These are phyloP conservation scores for Bifiguratus adelaidae DNA, from an alignment of 192 early-diverging fungal genomes.

Conservation along the genomic window DNA sequence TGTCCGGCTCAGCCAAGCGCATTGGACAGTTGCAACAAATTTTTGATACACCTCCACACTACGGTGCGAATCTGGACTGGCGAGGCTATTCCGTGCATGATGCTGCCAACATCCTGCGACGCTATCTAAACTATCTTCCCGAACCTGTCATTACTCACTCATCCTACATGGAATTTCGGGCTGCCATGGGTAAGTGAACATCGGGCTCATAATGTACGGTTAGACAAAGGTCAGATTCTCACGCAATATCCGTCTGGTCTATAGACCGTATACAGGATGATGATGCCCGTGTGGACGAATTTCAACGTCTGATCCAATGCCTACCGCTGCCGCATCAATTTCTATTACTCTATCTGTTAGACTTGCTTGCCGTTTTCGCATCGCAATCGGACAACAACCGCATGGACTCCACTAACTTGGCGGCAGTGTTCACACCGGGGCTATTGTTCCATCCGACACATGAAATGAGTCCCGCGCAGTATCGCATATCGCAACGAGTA, in stretches of 20 bases:
- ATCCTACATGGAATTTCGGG: slow-evolving; percentile 52
- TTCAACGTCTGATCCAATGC: slow-evolving; percentile 42
- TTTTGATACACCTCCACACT: slow-evolving; percentile 50
- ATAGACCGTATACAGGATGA: slow-evolving; percentile 20
- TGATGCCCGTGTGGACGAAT: slow-evolving; percentile 27
- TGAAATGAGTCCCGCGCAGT: slow-evolving; percentile 57
- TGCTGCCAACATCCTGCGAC: slow-evolving; percentile 61
- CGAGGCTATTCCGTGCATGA: slow-evolving; percentile 65
- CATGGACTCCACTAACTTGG: slow-evolving; percentile 67
- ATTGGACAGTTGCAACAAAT: slow-evolving; percentile 53
- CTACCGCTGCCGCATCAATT: slow-evolving; percentile 48
- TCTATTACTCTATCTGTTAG: slow-evolving; percentile 59
- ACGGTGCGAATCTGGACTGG: slow-evolving; percentile 55
- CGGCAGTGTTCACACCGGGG: slow-evolving; percentile 67
- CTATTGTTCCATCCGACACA: slow-evolving; percentile 64
- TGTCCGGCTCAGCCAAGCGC: slow-evolving; percentile 63
- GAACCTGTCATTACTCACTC: slow-evolving; percentile 61
- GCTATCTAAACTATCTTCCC: slow-evolving; percentile 61
- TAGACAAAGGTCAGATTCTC: neutral
- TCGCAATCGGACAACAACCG: slow-evolving; percentile 37
- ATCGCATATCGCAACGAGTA: slow-evolving; percentile 63
- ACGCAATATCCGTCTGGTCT: neutral
- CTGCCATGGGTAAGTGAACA: slow-evolving; percentile 38
- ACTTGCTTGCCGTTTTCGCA: slow-evolving; percentile 47
- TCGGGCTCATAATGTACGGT: neutral